Base-by-base conservation (phyloP, 768 basidiomycete species). In the Lactarius evosmus region DNA sequence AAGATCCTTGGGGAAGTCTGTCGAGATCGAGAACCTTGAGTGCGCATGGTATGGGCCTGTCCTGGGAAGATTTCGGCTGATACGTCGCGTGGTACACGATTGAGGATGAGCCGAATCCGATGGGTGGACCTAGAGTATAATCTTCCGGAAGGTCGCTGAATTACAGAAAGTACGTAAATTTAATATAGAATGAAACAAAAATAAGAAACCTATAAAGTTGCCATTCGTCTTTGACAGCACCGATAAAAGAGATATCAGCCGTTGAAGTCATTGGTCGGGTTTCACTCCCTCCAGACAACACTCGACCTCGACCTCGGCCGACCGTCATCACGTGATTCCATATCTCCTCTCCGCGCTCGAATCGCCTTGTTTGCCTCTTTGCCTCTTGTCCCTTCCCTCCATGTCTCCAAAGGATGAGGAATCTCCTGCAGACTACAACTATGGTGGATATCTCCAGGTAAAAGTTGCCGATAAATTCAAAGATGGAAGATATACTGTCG, bases 21-120 rank as follows among this genome's bases (percentile, higher is more conserved):
- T 95, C 93, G 50, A 95, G 84, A 72, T 95, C 91, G 49, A 95
- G 82, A 51, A 97, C 92, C 76, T 97, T 97, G 70, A 95, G 82
- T 0, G 93, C 89, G 70, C 89, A 91, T 19, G 88, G 81, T 36
- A 82, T 78, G 5, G 79, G 78, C 52, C 44, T 5, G 7, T 58
- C 75, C 40, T 65, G 74, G 25, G 69, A 74, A 61, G 72, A 75
- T 34, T 67, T 71, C 60, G 81, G 78, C 7, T 78, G 80, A 73
- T 85, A 95, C 1, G 78, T 74, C 0, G 95, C 95, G 16, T 86
- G 75, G 71, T 95, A 93, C 7, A 98, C 95, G 60, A 88, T 89
- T 0, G 95, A 96, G 3, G 93, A 94, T 2, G 95, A 89, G 22
- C 95, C 95, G 69, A 90, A 95, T 1, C 95, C 94, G 57, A 95